These are phyloP conservation scores for Colletotrichum euphorbiae DNA, from an alignment of 2,329 filamentous ascomycete species.

Conservation along the genomic window DNA sequence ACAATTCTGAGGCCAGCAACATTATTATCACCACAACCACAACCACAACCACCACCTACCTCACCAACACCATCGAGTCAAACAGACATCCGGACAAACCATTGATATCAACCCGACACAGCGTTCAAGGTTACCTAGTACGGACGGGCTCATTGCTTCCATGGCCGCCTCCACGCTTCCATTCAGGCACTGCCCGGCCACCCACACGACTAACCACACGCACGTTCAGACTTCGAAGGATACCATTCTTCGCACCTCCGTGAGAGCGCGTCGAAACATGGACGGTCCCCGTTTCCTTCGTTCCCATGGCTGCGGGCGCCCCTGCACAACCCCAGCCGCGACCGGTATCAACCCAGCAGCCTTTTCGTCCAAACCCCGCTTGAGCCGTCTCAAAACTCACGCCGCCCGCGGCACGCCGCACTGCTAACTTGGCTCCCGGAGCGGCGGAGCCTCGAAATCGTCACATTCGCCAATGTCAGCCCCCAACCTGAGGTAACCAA, in stretches of 20 bases:
- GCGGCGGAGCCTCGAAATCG: conserved; percentile 16
- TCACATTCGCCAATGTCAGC: conserved; percentile 19
- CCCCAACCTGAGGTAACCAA: too few species aligned
- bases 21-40: neutral
- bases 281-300: conserved; percentile 22
- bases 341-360: conserved; percentile 26
- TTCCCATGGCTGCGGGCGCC: conserved; percentile 33
- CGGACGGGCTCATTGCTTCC: conserved; percentile 5
- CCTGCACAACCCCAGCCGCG: conserved; percentile 29
- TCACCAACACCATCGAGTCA: neutral
- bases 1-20: neutral
- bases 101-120: neutral
- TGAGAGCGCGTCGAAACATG: conserved; percentile 28
- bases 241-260: neutral
- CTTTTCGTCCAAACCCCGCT: conserved; percentile 37
- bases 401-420: conserved; percentile 20
- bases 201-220: conserved; percentile 1
- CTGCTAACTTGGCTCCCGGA: conserved; percentile 35
- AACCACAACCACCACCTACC: too few species aligned
- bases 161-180: neutral
- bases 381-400: conserved; percentile 29
- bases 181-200: conserved; percentile 17
- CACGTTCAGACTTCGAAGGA: conserved; percentile 3
- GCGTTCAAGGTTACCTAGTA: neutral
- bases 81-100: neutral